These are phyloP conservation scores for Gyromitra esculenta DNA, from an alignment of 2,329 filamentous ascomycete genomes.

Conservation along the genomic window DNA sequence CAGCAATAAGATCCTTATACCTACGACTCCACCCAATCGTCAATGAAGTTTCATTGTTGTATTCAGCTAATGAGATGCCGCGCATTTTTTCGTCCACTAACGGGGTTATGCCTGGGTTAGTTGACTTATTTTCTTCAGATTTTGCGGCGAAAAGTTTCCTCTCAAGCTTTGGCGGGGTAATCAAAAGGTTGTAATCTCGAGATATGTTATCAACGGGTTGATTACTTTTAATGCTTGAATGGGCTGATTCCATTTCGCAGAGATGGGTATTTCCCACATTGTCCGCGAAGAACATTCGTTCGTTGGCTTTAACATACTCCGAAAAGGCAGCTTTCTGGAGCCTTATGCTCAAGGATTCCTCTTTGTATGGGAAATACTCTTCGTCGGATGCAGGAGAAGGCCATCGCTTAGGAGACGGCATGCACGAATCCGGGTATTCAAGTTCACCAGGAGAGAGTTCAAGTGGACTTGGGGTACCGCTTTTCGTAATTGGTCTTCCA, in stretches of 20 bases:
- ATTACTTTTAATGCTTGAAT: not conserved
- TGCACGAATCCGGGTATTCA: slow-evolving; percentile 31
- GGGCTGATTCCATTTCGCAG: slow-evolving; percentile 4
- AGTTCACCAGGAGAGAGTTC: slow-evolving; percentile 43
- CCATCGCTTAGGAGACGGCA: slow-evolving; percentile 47
- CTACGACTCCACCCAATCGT: slow-evolving; percentile 36
- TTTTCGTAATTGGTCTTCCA: slow-evolving; percentile 34
- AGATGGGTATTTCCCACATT: slow-evolving; percentile 36
- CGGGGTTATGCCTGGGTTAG: not conserved
- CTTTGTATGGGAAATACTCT: not conserved
- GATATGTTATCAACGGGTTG: slow-evolving; percentile 3
- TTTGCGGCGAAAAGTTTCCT: slow-evolving; percentile 37
- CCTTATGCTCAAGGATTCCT: slow-evolving; percentile 17
- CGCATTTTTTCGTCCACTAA: slow-evolving; percentile 12
- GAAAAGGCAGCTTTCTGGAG: slow-evolving; percentile 9
- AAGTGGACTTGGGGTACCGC: slow-evolving; percentile 46
- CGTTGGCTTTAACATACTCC: slow-evolving; percentile 28
- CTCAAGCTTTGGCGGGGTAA: slow-evolving; percentile 22
- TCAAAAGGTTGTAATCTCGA: not conserved
- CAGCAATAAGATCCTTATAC: slow-evolving; percentile 48
- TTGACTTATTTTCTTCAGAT: slow-evolving; percentile 8
- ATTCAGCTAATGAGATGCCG: not conserved
- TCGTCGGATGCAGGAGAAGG: slow-evolving; percentile 41
- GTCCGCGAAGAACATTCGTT: slow-evolving; percentile 31
- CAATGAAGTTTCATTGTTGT: slow-evolving; percentile 24